Percentiles rank a stretch among this genome's conserved stretches.
phyloP scores from a whole-genome alignment of 768 basidiomycete genomes.

The Mycena metata region DNA sequence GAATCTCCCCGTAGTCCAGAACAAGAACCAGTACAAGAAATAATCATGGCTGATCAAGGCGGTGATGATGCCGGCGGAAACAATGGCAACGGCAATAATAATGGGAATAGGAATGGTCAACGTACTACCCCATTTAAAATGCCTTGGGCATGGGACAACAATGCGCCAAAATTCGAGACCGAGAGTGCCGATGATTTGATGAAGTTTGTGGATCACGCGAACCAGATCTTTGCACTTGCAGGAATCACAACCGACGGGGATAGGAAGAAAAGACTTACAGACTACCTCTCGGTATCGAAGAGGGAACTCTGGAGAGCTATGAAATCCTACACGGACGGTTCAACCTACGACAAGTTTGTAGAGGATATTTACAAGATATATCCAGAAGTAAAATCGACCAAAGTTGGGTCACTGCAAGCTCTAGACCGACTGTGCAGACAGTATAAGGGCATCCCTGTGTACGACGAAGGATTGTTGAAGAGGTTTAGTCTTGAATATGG shows the following conservation, averaged over 20 bases:
- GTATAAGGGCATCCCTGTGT: background rate
- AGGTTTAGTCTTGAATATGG: background rate
- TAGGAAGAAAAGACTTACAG: background rate
- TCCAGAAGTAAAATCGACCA: background rate
- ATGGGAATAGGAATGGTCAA: too few relatives aligned
- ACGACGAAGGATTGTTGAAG: background rate
- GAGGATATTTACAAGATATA: background rate
- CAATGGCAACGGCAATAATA: too few relatives aligned
- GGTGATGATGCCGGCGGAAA: background rate
- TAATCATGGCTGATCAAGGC: background rate
- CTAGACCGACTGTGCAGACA: background rate
- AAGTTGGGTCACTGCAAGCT: background rate
- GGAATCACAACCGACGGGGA: background rate
- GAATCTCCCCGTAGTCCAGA: background rate
- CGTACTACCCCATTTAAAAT: background rate
- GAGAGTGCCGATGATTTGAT: background rate
- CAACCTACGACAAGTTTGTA: background rate
- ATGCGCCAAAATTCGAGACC: background rate
- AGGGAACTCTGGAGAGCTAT: background rate
- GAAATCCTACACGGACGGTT: background rate
- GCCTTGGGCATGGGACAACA: background rate
- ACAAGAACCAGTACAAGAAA: background rate
- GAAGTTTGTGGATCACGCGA: background rate
- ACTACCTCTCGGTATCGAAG: background rate
- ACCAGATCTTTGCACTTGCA: background rate